Evolutionary conservation across 352 stramenopile genomes (phyloP), one percentile per base, ranked within the genome.

Genomic region (Globisporangium viniferum): DNA sequence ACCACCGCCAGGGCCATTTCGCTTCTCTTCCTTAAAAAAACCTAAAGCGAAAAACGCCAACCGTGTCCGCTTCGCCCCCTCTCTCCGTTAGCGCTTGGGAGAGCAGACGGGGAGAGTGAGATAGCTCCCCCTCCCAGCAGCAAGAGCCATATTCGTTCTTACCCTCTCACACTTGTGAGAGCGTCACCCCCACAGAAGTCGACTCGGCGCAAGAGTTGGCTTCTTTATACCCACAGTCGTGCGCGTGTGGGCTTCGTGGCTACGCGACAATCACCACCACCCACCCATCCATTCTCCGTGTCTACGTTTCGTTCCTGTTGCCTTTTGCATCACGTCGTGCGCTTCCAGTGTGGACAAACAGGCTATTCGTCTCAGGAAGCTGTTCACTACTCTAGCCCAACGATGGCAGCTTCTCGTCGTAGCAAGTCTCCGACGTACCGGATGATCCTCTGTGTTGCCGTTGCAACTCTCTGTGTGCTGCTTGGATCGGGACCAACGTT

Each of bases 121-220:
- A 35, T 12, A 14, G 20, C 12, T 12, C 5, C 15, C 14, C 15
- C 1, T 54, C 20, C 20, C 20, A 14, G 10, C 24, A 24, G 27
- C 27, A 5, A 39, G 15, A 4, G 44, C 24, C 62, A 67, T 27
- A 60, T 60, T 67, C 31, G 33, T 20, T 54, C 62, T 59, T 60
- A 67, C 62, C 61, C 62, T 67, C 49, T 67, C 62, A 31, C 62
- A 22, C 62, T 4, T 48, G 12, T 39, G 62, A 57, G 62, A 67
- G 62, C 33, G 62, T 67, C 49, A 67, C 20, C 29, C 20, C 29
- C 20, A 67, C 41, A 60, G 62, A 60, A 67, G 62, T 27, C 62
- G 15, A 20, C 49, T 35, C 51, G 10, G 33, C 10, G 3, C 22
- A 49, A 18, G 41, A 60, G 10, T 41, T 73, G n/a, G 9, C 49